phyloP scores from a whole-genome alignment of 1,284 basidiomycete genomes.

The Phlebopus sp. region DNA sequence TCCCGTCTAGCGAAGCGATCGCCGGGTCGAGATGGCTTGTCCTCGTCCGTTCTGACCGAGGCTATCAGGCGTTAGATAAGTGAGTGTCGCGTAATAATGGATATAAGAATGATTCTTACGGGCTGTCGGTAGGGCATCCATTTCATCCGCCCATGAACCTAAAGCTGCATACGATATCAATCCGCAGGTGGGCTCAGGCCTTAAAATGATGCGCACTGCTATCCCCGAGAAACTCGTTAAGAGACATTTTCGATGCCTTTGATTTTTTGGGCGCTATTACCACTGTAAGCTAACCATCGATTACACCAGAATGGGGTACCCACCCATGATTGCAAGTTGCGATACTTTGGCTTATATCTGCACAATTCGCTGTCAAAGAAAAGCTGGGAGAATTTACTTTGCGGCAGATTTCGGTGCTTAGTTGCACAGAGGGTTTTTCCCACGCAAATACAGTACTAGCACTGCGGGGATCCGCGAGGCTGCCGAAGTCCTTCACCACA shows the following conservation, averaged over 20 bases:
- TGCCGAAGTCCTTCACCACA: neutral
- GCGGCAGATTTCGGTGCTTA: conserved; percentile 12
- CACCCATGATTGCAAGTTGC: conserved; percentile 26
- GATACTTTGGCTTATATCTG: conserved; percentile 12
- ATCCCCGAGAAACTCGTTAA: conserved; percentile 88
- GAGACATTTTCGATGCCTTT: conserved; percentile 85
- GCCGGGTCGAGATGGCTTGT: conserved; percentile 40
- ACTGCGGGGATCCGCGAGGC: too few relatives aligned
- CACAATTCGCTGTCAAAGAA: conserved; percentile 10
- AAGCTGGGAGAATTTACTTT: conserved; percentile 22
- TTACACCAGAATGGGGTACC: neutral
- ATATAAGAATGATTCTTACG: conserved; percentile 55
- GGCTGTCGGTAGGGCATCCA: conserved; percentile 85
- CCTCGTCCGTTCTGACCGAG: conserved; percentile 59
- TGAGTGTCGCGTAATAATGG: conserved; percentile 11
- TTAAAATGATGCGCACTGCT: conserved; percentile 50
- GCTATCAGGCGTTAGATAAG: conserved; percentile 41
- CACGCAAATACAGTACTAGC: conserved; percentile 24
- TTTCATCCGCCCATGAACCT: conserved; percentile 97
- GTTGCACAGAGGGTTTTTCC: conserved; percentile 17
- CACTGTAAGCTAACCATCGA: conserved; percentile 13
- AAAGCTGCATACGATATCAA: conserved; percentile 47
- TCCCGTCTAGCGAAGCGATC: conserved; percentile 58
- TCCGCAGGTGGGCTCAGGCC: conserved; percentile 10
- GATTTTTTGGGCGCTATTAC: conserved; percentile 68